Percentiles rank a stretch among this genome's conserved stretches.
These are phyloP conservation scores for Coemansia umbellata DNA, from an alignment of 192 early-diverging fungal genomes.

Conservation along the genomic window DNA sequence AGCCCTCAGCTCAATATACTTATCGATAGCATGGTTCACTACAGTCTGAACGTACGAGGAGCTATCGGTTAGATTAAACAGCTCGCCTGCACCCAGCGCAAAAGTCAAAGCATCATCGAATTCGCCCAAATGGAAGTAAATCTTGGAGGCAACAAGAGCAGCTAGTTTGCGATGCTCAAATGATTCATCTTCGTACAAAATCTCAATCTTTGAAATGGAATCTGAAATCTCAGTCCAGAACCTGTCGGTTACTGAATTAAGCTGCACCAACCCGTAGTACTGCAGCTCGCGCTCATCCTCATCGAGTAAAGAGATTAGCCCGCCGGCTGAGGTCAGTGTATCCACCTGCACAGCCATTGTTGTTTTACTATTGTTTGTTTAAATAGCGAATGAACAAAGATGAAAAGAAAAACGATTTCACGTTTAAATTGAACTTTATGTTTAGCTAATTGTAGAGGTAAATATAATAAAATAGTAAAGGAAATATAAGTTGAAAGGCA, in stretches of 20 bases:
- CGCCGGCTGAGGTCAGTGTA: constrained; percentile 54
- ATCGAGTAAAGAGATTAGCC: constrained; percentile 90
- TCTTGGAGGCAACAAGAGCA: constrained; percentile 96
- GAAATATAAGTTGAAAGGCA: too few relatives aligned
- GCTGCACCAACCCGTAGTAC: constrained; percentile 88
- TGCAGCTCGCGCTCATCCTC: constrained; percentile 89
- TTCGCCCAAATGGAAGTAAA: constrained; percentile 96
- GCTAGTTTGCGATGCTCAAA: constrained; percentile 87
- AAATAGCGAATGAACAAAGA: neutral
- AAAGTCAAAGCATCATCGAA: constrained; percentile 93
- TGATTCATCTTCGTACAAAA: constrained; percentile 86
- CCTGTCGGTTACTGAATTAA: constrained; percentile 82
- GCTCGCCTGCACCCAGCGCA: constrained; percentile 88
- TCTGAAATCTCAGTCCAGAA: constrained; percentile 99
- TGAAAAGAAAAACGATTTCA: neutral
- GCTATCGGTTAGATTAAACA: constrained; percentile 78
- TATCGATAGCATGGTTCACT: constrained; percentile 82
- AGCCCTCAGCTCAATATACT: constrained; percentile 80
- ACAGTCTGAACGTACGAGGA: constrained; percentile 94
- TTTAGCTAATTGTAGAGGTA: too few relatives aligned
- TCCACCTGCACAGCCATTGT: constrained; percentile 35
- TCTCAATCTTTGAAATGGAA: constrained; percentile 74
- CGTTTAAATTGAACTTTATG: neutral
- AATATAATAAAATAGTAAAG: too few relatives aligned
- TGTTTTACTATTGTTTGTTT: neutral